Evolutionary conservation across 2,329 filamentous ascomycete species (phyloP).

Genomic region (Polytolypa hystricis): DNA sequence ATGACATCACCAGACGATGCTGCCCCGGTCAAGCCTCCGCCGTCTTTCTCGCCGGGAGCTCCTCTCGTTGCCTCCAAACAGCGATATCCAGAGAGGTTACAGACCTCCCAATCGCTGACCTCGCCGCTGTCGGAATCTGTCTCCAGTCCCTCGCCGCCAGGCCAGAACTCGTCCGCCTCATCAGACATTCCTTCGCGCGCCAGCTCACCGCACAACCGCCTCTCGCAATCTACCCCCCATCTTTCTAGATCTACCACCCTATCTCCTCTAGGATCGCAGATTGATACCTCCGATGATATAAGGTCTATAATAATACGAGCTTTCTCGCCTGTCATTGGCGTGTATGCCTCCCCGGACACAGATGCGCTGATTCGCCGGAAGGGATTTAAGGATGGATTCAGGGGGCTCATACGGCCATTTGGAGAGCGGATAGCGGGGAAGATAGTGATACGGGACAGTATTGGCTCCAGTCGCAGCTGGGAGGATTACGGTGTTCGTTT

Average conservation of each 20-base stretch:
- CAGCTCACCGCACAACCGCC: constrained; percentile 53
- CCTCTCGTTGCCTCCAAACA: constrained; percentile 50
- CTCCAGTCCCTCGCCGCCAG: constrained; percentile 47
- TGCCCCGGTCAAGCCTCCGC: constrained; percentile 55
- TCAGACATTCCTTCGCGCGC: constrained; percentile 59
- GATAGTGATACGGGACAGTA: constrained; percentile 80
- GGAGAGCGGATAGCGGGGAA: constrained; percentile 81
- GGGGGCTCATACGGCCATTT: constrained; percentile 80
- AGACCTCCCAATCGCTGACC: constrained; percentile 38
- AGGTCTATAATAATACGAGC: constrained; percentile 63
- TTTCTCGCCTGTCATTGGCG: constrained; percentile 79
- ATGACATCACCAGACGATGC: constrained; percentile 61
- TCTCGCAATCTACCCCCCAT: constrained; percentile 43
- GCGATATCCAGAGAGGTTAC: constrained; percentile 40
- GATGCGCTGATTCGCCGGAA: constrained; percentile 71
- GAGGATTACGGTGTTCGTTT: constrained; percentile 90
- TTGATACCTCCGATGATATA: constrained; percentile 44
- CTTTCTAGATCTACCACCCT: constrained; percentile 37
- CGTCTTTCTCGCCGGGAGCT: constrained; percentile 57
- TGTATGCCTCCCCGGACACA: constrained; percentile 79
- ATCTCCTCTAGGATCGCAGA: constrained; percentile 42
- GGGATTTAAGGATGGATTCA: constrained; percentile 69
- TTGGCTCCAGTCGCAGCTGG: constrained; percentile 68
- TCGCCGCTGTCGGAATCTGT: constrained; percentile 40
- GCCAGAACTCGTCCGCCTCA: constrained; percentile 45